Conservation (phyloP, 768 basidiomycete species). For the Myochromella boudieri region DNA sequence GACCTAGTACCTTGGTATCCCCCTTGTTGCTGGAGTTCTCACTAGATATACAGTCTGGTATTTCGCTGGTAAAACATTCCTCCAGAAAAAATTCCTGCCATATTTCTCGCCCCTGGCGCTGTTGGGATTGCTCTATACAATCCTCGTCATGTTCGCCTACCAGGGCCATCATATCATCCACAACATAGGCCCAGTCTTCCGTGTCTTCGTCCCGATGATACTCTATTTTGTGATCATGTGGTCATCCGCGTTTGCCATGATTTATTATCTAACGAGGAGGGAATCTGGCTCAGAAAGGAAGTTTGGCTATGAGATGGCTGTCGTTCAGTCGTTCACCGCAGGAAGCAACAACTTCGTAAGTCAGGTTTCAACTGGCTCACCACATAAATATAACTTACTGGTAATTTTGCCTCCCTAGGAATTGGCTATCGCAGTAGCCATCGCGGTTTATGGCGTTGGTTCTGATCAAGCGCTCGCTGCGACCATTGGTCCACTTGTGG, state of each 20-base stretch:
- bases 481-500: constrained; percentile 75
- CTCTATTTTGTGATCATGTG: constrained; percentile 82
- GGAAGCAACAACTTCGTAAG: constrained; percentile 54
- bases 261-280: constrained; percentile 46
- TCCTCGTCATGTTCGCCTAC: constrained; percentile 73
- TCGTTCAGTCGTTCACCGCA: constrained; percentile 77
- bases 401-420: too few relatives aligned
- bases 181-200: constrained; percentile 75
- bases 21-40: constrained; percentile 66
- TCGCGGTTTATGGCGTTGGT: constrained; percentile 74
- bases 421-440: constrained; percentile 83
- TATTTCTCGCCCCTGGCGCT: constrained; percentile 68
- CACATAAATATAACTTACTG: too few relatives aligned
- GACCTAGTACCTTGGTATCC: constrained; percentile 78
- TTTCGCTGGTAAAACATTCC: constrained; percentile 43
- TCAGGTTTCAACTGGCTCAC: neutral
- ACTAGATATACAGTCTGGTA: constrained; percentile 60
- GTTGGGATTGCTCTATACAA: constrained; percentile 79
- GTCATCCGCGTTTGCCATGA: constrained; percentile 55
- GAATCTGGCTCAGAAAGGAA: constrained; percentile 18
- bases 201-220: constrained; percentile 77
- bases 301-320: constrained; percentile 67
- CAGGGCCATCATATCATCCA: constrained; percentile 69
- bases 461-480: constrained; percentile 82
- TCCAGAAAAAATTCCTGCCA: constrained; percentile 63